Evolutionary conservation across 148 eudicot genomes (phyloP).

Genomic region (Amaranthus hypochondriacus): DNA sequence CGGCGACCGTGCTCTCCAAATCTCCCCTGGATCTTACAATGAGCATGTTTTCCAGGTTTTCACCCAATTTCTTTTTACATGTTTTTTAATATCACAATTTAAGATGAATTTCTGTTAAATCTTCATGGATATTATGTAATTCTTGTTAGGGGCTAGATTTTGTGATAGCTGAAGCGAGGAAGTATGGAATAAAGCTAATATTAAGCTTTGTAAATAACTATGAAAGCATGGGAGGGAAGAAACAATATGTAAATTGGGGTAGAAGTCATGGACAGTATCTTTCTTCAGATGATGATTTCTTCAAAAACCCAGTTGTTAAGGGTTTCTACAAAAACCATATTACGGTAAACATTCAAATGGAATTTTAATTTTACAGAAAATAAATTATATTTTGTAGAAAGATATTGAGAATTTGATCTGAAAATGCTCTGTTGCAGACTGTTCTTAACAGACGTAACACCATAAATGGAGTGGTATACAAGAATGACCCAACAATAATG

Average conservation of each 20-base stretch:
- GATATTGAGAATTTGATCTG: background rate
- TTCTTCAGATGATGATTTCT: slow-evolving; percentile 85
- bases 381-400: background rate
- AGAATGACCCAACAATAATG: slow-evolving; percentile 95
- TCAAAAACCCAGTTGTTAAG: slow-evolving; percentile 59
- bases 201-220: slow-evolving; percentile 82
- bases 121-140: background rate
- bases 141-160: slow-evolving; percentile 76
- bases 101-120: no score
- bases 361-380: background rate
- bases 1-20: slow-evolving; percentile 71
- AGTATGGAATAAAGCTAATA: slow-evolving; percentile 72
- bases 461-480: slow-evolving; percentile 64
- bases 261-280: slow-evolving; percentile 63
- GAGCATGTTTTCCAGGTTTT: slow-evolving; percentile 67
- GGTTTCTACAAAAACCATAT: slow-evolving; percentile 84
- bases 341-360: slow-evolving; percentile 32
- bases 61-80: background rate
- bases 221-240: slow-evolving; percentile 80
- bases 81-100: background rate
- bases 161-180: slow-evolving; percentile 87
- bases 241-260: slow-evolving; percentile 96
- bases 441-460: slow-evolving; percentile 73
- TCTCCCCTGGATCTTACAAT: slow-evolving; percentile 78
- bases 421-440: slow-evolving; percentile 46